Percentiles rank a stretch among this genome's conserved stretches.
These are phyloP conservation scores for Laetiporus sulphureus DNA, from an alignment of 1,284 basidiomycete species.

Conservation along the genomic window DNA sequence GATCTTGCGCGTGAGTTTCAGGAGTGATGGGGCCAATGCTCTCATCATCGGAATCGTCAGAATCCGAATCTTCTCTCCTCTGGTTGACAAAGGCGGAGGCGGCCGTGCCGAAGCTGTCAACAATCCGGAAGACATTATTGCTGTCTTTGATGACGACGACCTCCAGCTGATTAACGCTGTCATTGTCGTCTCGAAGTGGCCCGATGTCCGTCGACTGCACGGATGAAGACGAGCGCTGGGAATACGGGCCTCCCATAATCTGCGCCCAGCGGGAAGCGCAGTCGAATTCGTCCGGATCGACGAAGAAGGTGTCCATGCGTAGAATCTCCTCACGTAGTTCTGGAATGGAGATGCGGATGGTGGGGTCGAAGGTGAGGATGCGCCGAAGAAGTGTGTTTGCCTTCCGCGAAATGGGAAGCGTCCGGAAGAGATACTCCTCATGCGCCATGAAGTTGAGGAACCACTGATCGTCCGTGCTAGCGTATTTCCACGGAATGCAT, in stretches of 20 bases:
- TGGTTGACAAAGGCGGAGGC: neutral
- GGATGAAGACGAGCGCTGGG: neutral
- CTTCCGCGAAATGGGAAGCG: slow-evolving; percentile 64
- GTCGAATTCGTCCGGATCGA: slow-evolving; percentile 45
- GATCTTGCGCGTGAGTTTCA: slow-evolving; percentile 11
- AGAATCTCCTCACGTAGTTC: slow-evolving; percentile 56
- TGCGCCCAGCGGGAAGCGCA: slow-evolving; percentile 8
- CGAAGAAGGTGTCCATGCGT: slow-evolving; percentile 60
- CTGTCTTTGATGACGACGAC: slow-evolving; percentile 1
- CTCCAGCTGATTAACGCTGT: slow-evolving; percentile 1
- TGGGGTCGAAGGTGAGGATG: slow-evolving; percentile 50
- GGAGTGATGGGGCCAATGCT: slow-evolving; percentile 16
- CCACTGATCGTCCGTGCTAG: slow-evolving; percentile 64
- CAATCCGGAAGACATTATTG: slow-evolving; percentile 8
- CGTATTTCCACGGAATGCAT: slow-evolving; percentile 84
- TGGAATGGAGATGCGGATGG: slow-evolving; percentile 51
- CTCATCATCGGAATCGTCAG: slow-evolving; percentile 9
- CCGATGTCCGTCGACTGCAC: neutral
- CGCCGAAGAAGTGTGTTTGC: slow-evolving; percentile 50
- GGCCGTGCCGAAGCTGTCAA: slow-evolving; percentile 7
- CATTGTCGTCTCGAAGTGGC: slow-evolving; percentile 1
- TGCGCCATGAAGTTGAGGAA: slow-evolving; percentile 74
- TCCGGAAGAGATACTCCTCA: slow-evolving; percentile 57
- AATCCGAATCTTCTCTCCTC: slow-evolving; percentile 4
- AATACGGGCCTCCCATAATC: slow-evolving; percentile 11